These are phyloP conservation scores for Debaryomyces sp. DNA, from an alignment of 1,139 yeast genomes.

Conservation along the genomic window DNA sequence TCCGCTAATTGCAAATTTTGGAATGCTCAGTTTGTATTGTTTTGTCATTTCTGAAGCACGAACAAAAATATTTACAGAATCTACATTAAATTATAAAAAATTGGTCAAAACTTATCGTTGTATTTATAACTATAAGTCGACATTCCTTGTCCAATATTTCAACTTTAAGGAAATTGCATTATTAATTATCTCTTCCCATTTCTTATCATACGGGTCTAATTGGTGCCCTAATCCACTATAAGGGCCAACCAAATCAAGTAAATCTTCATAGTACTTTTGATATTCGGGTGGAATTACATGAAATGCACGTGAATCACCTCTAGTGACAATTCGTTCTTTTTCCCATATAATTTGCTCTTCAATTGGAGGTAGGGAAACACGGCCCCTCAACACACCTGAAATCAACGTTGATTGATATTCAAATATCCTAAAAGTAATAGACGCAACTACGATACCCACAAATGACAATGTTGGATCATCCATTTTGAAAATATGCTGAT, in stretches of 20 bases:
- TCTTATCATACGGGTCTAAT: slow-evolving; percentile 24
- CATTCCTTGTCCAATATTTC: slow-evolving; percentile 15
- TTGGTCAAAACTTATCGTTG: background rate
- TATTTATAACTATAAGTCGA: background rate
- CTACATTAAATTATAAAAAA: too few relatives aligned
- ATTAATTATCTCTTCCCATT: slow-evolving; percentile 19
- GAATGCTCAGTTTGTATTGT: too few relatives aligned
- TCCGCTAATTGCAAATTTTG: too few relatives aligned
- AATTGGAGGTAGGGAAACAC: slow-evolving; percentile 29
- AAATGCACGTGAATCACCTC: slow-evolving; percentile 28
- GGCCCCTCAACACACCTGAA: slow-evolving; percentile 34
- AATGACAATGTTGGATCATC: slow-evolving; percentile 38
- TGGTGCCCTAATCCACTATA: slow-evolving; percentile 24
- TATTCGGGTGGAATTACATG: slow-evolving; percentile 24
- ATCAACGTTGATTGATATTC: slow-evolving; percentile 45
- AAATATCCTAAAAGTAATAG: slow-evolving; percentile 39
- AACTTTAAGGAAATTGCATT: slow-evolving; percentile 23
- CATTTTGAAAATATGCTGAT: slow-evolving; percentile 39
- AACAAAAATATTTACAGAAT: too few relatives aligned
- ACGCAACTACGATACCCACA: slow-evolving; percentile 47
- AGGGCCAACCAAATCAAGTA: slow-evolving; percentile 23
- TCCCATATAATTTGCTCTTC: slow-evolving; percentile 36
- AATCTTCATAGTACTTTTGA: slow-evolving; percentile 24
- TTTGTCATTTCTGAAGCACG: too few relatives aligned
- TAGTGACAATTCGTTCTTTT: slow-evolving; percentile 22